These are phyloP conservation scores for Lachancea kluyveri DNA, from an alignment of 805 yeast species.

Conservation along the genomic window DNA sequence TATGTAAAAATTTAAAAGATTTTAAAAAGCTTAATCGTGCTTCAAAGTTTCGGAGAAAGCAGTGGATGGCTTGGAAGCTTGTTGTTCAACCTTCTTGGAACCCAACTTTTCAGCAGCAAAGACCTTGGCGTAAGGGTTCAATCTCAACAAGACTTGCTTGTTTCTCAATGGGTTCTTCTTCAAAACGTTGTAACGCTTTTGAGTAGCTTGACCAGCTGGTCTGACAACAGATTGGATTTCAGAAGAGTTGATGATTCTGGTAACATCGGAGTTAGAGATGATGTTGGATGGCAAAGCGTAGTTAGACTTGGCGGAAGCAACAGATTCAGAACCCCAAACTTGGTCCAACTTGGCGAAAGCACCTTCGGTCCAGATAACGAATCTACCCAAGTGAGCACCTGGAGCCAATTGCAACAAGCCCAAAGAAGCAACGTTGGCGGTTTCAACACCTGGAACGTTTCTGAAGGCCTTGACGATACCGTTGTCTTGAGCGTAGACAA, in stretches of 20 bases:
- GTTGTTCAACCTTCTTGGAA: conserved; percentile 66
- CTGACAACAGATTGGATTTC: conserved; percentile 97
- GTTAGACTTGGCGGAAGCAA: conserved; percentile 77
- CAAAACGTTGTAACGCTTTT: conserved; percentile 90
- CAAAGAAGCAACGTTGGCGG: conserved; percentile 84
- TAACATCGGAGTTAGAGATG: conserved; percentile 90
- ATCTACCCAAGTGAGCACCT: conserved; percentile 99
- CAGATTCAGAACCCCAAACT: conserved; percentile 91
- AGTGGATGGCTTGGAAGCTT: conserved; percentile 65
- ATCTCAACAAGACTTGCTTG: conserved; percentile 96
- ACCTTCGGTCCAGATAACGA: conserved; percentile 98
- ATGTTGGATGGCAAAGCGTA: conserved; percentile 93
- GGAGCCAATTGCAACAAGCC: conserved; percentile 98
- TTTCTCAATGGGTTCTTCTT: conserved; percentile 99
- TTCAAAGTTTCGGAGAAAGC: conserved; percentile 62
- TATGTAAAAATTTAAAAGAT: conserved; percentile 2
- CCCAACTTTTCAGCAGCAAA: conserved; percentile 89
- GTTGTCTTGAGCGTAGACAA: conserved; percentile 96
- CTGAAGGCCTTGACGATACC: conserved; percentile 98
- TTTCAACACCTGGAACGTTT: conserved; percentile 99
- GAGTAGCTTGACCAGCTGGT: conserved; percentile 91
- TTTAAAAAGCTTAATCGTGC: conserved; percentile 41
- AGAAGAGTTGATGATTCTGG: conserved; percentile 97
- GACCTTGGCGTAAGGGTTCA: conserved; percentile 99
- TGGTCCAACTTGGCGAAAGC: conserved; percentile 96